phyloP scores from a whole-genome alignment of 2,329 filamentous ascomycete genomes.

The Verticillium isaacii region DNA sequence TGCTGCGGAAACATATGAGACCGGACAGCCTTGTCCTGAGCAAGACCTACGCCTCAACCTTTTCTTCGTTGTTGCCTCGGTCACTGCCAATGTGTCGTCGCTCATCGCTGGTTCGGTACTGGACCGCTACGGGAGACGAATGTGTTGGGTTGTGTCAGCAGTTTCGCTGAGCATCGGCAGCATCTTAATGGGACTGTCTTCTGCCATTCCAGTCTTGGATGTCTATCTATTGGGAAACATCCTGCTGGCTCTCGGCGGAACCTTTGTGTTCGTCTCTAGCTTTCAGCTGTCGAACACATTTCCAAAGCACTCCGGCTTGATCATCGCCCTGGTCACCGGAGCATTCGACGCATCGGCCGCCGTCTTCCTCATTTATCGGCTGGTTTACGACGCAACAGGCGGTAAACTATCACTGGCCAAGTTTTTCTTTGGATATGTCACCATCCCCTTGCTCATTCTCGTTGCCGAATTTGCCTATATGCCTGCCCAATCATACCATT shows the following conservation, averaged over 20 bases:
- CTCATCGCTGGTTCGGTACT: conserved; percentile 63
- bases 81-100: conserved; percentile 60
- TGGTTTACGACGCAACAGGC: conserved; percentile 44
- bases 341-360: conserved; percentile 62
- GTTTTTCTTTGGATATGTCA: conserved; percentile 35
- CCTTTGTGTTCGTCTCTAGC: conserved; percentile 59
- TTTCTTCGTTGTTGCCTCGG: conserved; percentile 47
- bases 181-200: conserved; percentile 55
- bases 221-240: conserved; percentile 57
- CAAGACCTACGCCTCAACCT: conserved; percentile 53
- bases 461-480: conserved; percentile 31
- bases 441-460: conserved; percentile 28
- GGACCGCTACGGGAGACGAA: conserved; percentile 60
- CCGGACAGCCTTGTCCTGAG: conserved; percentile 45
- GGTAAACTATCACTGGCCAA: conserved; percentile 24
- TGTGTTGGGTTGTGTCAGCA: conserved; percentile 58
- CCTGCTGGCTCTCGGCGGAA: conserved; percentile 56
- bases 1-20: conserved; percentile 11
- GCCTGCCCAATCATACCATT: conserved; percentile 32
- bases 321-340: conserved; percentile 57
- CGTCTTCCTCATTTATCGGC: conserved; percentile 53
- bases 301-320: conserved; percentile 52
- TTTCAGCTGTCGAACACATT: conserved; percentile 64
- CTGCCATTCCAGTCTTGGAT: conserved; percentile 50
- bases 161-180: conserved; percentile 54